Conservation (phyloP, 2,329 filamentous ascomycete species). For the Aspergillus terreus region DNA sequence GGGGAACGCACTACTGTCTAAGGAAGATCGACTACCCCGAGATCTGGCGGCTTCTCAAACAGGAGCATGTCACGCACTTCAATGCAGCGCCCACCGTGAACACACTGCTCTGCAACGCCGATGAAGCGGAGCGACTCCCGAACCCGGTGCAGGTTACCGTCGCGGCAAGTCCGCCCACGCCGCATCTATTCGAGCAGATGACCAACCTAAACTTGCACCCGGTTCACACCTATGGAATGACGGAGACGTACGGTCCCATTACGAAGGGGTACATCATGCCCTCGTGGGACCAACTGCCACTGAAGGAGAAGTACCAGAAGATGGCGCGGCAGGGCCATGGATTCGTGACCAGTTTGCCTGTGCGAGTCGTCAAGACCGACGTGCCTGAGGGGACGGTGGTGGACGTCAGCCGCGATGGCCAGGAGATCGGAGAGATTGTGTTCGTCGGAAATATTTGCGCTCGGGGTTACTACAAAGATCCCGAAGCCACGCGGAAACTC, state of each 20-base stretch:
- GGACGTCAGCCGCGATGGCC: slow-evolving; percentile 66
- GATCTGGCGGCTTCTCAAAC: slow-evolving; percentile 84
- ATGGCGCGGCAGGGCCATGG: slow-evolving; percentile 96
- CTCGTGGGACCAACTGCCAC: slow-evolving; percentile 70
- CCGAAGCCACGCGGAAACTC: slow-evolving; percentile 77
- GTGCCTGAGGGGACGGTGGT: slow-evolving; percentile 63
- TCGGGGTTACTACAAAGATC: slow-evolving; percentile 87
- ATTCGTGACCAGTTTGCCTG: slow-evolving; percentile 76
- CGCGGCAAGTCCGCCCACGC: slow-evolving; percentile 84
- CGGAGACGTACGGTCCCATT: slow-evolving; percentile 90
- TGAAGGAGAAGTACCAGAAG: slow-evolving; percentile 73
- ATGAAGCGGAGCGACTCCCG: slow-evolving; percentile 67
- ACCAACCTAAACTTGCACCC: slow-evolving; percentile 78
- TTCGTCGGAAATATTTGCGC: slow-evolving; percentile 90
- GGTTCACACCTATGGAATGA: slow-evolving; percentile 86
- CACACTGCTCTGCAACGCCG: slow-evolving; percentile 78
- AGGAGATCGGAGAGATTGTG: slow-evolving; percentile 78
- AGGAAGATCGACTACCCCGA: slow-evolving; percentile 92
- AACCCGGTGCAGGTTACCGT: slow-evolving; percentile 81
- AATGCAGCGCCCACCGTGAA: slow-evolving; percentile 96
- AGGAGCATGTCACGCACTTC: slow-evolving; percentile 88
- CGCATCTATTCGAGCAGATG: slow-evolving; percentile 92
- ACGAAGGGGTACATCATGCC: slow-evolving; percentile 90
- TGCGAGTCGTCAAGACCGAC: slow-evolving; percentile 76
- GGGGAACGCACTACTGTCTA: slow-evolving; percentile 92